Base-by-base conservation (phyloP, 371 early-diverging fungal species). In the Synchytrium microbalum region DNA sequence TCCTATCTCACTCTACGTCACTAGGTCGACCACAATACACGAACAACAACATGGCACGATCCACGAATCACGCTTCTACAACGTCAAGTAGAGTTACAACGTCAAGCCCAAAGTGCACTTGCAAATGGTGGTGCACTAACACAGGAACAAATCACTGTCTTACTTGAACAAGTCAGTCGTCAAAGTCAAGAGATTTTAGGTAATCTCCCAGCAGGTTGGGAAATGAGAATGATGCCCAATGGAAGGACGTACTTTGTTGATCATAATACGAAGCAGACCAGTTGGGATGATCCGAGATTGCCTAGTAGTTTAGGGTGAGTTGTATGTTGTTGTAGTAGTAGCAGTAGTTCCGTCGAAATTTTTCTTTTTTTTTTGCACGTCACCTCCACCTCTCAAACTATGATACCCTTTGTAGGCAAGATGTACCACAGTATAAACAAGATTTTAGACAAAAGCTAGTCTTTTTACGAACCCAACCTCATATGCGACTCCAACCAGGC, bases 161-260 rank as follows among this genome's bases (percentile, higher is more conserved):
- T 67, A 67, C 28, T 69, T 69, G 55, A 64, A 70, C 3, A 59
- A 69, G 38, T 70, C 64, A 51, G 55, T 65, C 28, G 67, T 31
- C 32, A 70, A 56, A 28, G 64, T 70, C 25, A 69, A 69, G 19
- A 67, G 64, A 16, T 67, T 69, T 62, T 92, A 92, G 72, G 93
- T 92, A 67, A 92, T 93, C 76, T 96, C 58, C 96, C 97, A 16
- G 84, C 91, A 23, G 95, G 96, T 32, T 98, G 96, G 96, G 92
- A 91, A 68, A 86, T 89, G 80, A 79, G 96, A 51, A 78, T 84
- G 51, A 95, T 92, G 2, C 30, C 82, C 93, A 92, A 93, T 69
- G 97, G 96, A 3, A 79, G 96, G 3, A 85, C 92, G 1, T 98
- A 95, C 73, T 98, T 90, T 83, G 96, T 98, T 25, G 94, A 98